Conservation (phyloP, 139 green algal species). For the Pedinophyceae sp. region DNA sequence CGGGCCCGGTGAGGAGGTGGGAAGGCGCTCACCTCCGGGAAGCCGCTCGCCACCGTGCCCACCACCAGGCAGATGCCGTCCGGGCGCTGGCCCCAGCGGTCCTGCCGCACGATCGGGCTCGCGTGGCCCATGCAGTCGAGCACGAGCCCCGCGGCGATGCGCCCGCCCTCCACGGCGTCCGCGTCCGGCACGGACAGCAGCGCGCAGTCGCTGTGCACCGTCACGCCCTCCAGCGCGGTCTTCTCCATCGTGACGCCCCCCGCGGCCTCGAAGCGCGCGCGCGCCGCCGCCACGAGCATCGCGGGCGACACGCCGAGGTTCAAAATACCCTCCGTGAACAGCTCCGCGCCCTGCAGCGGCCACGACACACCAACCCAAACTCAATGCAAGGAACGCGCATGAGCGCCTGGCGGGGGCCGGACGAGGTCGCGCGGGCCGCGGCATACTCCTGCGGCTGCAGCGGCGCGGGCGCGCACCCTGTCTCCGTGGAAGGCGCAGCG, state of each 20-base stretch:
- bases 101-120: constrained; percentile 64
- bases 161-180: constrained; percentile 18
- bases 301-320: constrained; percentile 79
- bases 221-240: constrained; percentile 19
- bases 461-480: too few species aligned
- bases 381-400: not conserved
- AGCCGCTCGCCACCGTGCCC: constrained; percentile 60
- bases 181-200: too few species aligned
- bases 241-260: constrained; percentile 61
- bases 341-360: constrained; percentile 26
- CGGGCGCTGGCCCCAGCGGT: constrained; percentile 57
- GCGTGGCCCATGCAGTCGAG: constrained; percentile 90
- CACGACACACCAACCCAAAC: too few species aligned
- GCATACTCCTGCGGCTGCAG: too few species aligned
- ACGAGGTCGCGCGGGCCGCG: too few species aligned
- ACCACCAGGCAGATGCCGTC: constrained; percentile 93
- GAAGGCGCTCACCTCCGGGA: constrained; percentile 45
- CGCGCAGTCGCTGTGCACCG: constrained; percentile 39
- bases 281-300: constrained; percentile 15
- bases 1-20: constrained; percentile 64
- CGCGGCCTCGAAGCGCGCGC: constrained; percentile 17
- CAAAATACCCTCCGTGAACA: constrained; percentile 75
- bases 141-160: constrained; percentile 42
- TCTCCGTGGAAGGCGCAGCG: constrained; percentile 36
- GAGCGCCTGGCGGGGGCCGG: too few species aligned